These are phyloP conservation scores for Podospora pseudopauciseta DNA, from an alignment of 495 filamentous ascomycete genomes.

Conservation along the genomic window DNA sequence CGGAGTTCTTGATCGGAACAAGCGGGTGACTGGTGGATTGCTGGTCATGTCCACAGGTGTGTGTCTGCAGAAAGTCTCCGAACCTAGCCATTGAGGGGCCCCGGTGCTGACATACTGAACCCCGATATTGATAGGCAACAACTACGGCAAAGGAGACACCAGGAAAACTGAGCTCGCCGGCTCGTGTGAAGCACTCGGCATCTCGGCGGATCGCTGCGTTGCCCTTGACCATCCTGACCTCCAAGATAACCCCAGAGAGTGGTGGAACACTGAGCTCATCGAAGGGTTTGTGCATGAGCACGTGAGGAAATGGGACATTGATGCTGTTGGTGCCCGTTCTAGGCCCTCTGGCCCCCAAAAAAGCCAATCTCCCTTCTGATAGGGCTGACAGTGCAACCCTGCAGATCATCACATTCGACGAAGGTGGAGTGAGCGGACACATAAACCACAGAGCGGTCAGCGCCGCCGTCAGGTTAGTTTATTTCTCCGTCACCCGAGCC, in stretches of 20 bases:
- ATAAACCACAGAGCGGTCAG: constrained; percentile 45
- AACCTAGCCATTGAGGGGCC: neutral
- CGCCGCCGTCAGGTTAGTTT: constrained; percentile 38
- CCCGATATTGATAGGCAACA: constrained; percentile 35
- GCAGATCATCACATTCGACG: constrained; percentile 45
- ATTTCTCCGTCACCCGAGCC: constrained; percentile 14
- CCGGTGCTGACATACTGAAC: neutral
- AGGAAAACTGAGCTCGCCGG: constrained; percentile 34
- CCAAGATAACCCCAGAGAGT: constrained; percentile 41
- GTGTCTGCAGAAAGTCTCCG: neutral
- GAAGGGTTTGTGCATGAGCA: constrained; percentile 32
- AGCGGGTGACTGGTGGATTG: constrained; percentile 29
- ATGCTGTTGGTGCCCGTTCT: constrained; percentile 29
- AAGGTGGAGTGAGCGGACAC: constrained; percentile 41
- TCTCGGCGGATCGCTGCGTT: constrained; percentile 32
- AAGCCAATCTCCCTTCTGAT: neutral
- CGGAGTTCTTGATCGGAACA: constrained; percentile 37
- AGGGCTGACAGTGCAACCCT: constrained; percentile 7
- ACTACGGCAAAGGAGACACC: constrained; percentile 39
- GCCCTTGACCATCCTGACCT: constrained; percentile 36
- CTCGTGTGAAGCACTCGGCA: constrained; percentile 37
- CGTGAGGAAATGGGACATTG: constrained; percentile 39
- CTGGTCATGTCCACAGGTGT: constrained; percentile 42
- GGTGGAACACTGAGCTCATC: constrained; percentile 39
- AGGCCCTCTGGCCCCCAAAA: neutral